Conservation (phyloP, 2,329 filamentous ascomycete species). For the Lasiodiplodia citricola region DNA sequence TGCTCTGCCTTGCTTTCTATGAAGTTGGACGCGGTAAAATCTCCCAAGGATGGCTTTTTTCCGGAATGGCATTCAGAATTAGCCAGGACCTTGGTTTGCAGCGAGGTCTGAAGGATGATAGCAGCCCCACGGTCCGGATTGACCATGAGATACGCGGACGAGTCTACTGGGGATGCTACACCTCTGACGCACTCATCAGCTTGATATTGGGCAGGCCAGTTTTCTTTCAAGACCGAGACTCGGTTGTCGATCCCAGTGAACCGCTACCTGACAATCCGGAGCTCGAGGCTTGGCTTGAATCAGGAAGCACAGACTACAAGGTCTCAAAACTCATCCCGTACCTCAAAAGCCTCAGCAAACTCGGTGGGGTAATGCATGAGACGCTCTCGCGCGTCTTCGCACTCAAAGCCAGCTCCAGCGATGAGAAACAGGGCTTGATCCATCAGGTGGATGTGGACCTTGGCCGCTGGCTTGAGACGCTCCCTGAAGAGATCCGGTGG, state of each 20-base stretch:
- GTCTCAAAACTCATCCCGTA: neutral
- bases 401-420: neutral
- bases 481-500: neutral
- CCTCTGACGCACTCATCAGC: neutral
- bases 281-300: neutral
- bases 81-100: neutral
- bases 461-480: neutral
- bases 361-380: neutral
- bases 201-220: constrained; percentile 1
- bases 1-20: no score
- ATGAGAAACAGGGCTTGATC: neutral
- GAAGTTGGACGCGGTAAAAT: no score
- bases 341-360: neutral
- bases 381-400: neutral
- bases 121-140: neutral
- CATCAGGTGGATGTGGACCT: neutral
- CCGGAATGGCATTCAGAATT: constrained; percentile 4
- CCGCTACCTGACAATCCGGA: neutral
- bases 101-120: neutral
- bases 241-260: neutral
- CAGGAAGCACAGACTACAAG: neutral
- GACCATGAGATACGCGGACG: neutral
- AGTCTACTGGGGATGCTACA: neutral
- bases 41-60: neutral
- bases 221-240: neutral